Conservation (phyloP, 768 basidiomycete genomes). For the Leccinum sublutescens region DNA sequence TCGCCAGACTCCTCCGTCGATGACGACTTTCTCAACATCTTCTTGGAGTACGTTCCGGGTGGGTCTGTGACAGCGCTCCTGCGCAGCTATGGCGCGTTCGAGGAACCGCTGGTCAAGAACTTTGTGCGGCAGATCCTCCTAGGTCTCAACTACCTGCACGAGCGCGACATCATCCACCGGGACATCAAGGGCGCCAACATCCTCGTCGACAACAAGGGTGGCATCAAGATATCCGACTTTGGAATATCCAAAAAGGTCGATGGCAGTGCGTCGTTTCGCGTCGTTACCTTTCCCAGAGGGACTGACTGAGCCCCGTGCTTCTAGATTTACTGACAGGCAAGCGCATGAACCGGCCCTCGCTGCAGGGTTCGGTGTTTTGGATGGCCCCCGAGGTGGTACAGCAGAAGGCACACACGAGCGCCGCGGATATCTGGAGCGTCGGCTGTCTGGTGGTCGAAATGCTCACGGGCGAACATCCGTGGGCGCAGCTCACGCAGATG, state of each 20-base stretch:
- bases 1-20: slow-evolving; percentile 87
- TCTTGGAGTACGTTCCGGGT: slow-evolving; percentile 95
- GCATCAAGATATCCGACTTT: slow-evolving; percentile 96
- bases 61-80: slow-evolving; percentile 90
- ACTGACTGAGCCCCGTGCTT: slow-evolving; percentile 15
- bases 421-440: slow-evolving; percentile 96
- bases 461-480: slow-evolving; percentile 94
- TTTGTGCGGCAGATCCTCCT: slow-evolving; percentile 91
- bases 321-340: slow-evolving; percentile 53
- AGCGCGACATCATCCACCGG: slow-evolving; percentile 92
- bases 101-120: slow-evolving; percentile 87
- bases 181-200: slow-evolving; percentile 99
- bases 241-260: slow-evolving; percentile 98
- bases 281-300: slow-evolving; percentile 24
- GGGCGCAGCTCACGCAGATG: slow-evolving; percentile 96
- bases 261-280: slow-evolving; percentile 64
- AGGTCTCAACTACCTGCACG: slow-evolving; percentile 88
- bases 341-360: slow-evolving; percentile 81
- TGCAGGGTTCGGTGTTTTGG: slow-evolving; percentile 99
- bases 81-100: slow-evolving; percentile 91
- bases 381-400: slow-evolving; percentile 99
- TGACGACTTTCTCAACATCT: slow-evolving; percentile 89
- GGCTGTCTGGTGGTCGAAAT: slow-evolving; percentile 95
- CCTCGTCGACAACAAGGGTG: slow-evolving; percentile 96
- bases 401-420: slow-evolving; percentile 86